phyloP scores from a whole-genome alignment of 2,329 filamentous ascomycete species.

The Sclerotinia nivalis region DNA sequence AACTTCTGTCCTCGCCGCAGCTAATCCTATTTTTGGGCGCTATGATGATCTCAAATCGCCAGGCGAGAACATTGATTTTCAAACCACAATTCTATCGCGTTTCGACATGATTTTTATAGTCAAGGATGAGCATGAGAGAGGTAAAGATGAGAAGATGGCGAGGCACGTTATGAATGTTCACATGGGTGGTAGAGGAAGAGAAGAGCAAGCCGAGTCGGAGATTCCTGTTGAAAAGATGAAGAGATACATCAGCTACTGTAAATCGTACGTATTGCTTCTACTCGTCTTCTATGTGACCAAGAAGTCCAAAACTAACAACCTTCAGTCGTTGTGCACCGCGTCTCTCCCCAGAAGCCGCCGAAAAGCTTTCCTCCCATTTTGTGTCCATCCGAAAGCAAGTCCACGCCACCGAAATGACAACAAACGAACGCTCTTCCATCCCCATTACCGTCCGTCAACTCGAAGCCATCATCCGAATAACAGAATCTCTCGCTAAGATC shows the following conservation, averaged over 20 bases:
- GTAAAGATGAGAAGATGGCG: constrained; percentile 88
- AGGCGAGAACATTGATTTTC: constrained; percentile 98
- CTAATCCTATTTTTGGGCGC: constrained; percentile 95
- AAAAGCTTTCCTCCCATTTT: constrained; percentile 96
- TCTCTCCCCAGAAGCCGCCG: constrained; percentile 84
- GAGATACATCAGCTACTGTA: constrained; percentile 95
- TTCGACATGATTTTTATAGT: constrained; percentile 99
- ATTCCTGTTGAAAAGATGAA: constrained; percentile 97
- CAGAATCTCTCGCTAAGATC: constrained; percentile 91
- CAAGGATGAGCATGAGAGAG: constrained; percentile 87
- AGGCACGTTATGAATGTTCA: constrained; percentile 97
- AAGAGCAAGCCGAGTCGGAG: constrained; percentile 82
- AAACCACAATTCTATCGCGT: constrained; percentile 95
- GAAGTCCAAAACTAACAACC: constrained; percentile 22
- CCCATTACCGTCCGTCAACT: constrained; percentile 97
- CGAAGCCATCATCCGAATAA: constrained; percentile 95
- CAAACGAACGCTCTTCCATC: constrained; percentile 88
- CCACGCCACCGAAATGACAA: constrained; percentile 84
- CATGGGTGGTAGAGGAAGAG: constrained; percentile 82
- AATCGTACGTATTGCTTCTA: constrained; percentile 62
- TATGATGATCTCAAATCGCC: constrained; percentile 98
- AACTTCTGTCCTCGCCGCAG: constrained; percentile 91
- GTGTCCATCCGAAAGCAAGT: constrained; percentile 95
- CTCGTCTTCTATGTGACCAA: not conserved
- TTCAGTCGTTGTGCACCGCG: constrained; percentile 84